phyloP scores from a whole-genome alignment of 202 grass and related monocot genomes.

The Tripidium arundinaceum region DNA sequence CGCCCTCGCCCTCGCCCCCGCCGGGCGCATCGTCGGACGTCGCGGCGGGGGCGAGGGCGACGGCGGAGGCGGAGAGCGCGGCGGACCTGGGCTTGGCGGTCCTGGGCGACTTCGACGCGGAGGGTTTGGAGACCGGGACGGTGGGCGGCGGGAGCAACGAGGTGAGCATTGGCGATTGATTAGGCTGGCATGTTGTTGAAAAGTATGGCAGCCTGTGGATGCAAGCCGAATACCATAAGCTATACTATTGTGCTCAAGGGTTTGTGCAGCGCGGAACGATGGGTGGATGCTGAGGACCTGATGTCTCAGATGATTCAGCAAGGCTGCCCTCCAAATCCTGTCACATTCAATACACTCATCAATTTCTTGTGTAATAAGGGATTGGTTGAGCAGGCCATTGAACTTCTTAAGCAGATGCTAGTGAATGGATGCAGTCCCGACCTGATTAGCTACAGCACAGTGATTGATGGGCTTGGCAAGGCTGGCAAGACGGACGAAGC shows the following conservation, averaged over 20 bases:
- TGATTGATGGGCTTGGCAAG: slow-evolving; percentile 61
- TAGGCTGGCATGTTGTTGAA: slow-evolving; percentile 58
- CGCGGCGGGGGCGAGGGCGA: background rate
- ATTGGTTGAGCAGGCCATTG: slow-evolving; percentile 44
- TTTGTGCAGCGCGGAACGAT: slow-evolving; percentile 33
- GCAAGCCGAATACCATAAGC: slow-evolving; percentile 64
- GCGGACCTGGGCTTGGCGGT: background rate
- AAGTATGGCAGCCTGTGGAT: slow-evolving; percentile 52
- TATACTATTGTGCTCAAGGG: slow-evolving; percentile 56
- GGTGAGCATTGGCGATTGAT: slow-evolving; percentile 39
- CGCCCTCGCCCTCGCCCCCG: background rate
- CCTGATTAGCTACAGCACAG: slow-evolving; percentile 57
- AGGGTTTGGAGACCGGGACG: background rate
- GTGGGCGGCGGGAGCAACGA: slow-evolving; percentile 40
- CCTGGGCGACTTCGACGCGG: no score
- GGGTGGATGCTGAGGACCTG: slow-evolving; percentile 40
- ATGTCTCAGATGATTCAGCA: slow-evolving; percentile 47
- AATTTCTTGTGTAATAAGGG: slow-evolving; percentile 55
- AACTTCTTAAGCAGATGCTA: slow-evolving; percentile 63
- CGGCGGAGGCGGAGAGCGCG: background rate
- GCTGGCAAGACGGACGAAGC: slow-evolving; percentile 52
- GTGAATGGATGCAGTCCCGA: slow-evolving; percentile 60
- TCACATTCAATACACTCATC: slow-evolving; percentile 41
- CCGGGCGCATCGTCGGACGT: background rate
- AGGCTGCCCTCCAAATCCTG: slow-evolving; percentile 41